Conservation (phyloP, 345 rosid species). For the Lagerstroemia speciosa region DNA sequence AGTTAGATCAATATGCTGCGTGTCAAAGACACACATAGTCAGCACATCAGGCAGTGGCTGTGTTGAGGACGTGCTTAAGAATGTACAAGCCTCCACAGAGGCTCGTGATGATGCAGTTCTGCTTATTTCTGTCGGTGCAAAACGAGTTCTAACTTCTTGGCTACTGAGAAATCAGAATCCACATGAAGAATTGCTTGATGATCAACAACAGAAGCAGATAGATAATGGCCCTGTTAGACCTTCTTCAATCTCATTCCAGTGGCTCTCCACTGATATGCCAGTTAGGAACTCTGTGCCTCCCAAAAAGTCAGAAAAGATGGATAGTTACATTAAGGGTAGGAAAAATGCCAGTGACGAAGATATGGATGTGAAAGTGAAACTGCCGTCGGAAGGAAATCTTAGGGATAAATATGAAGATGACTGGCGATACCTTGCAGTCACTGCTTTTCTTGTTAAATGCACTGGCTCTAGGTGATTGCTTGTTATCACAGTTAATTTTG, state of each 20-base stretch:
- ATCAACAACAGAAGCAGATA: conserved; percentile 5
- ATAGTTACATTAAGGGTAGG: background rate
- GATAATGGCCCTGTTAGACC: conserved; percentile 24
- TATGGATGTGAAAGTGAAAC: conserved; percentile 10
- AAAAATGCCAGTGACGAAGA: conserved; percentile 15
- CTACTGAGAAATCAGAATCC: conserved; percentile 29
- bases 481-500: background rate
- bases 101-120: conserved; percentile 39
- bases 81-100: conserved; percentile 16
- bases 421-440: conserved; percentile 92
- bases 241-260: conserved; percentile 73
- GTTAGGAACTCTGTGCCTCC: conserved; percentile 36
- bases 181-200: conserved; percentile 11
- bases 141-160: conserved; percentile 88
- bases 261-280: conserved; percentile 97
- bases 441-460: conserved; percentile 77
- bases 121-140: conserved; percentile 87
- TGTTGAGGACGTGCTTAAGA: background rate
- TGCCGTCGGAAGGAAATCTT: conserved; percentile 18
- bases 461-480: conserved; percentile 34
- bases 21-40: conserved; percentile 39
- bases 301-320: conserved; percentile 21
- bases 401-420: conserved; percentile 62
- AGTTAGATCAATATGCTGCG: conserved; percentile 78
- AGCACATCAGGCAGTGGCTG: conserved; percentile 16